phyloP scores from a whole-genome alignment of 2,329 filamentous ascomycete genomes.

The Parascedosporium putredinis region DNA sequence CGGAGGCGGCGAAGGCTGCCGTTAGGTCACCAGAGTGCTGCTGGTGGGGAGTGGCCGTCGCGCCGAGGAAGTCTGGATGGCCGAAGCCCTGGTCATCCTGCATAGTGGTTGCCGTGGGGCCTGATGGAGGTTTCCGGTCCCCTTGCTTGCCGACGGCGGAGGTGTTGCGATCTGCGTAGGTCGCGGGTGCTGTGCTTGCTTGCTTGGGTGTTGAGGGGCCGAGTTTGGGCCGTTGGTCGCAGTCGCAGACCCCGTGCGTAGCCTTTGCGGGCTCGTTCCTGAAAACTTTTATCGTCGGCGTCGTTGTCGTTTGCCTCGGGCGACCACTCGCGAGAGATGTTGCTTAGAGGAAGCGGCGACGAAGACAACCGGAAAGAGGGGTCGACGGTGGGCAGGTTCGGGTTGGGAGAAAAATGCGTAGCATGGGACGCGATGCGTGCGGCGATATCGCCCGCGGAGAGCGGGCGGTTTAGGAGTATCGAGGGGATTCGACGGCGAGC shows the following conservation, averaged over 20 bases:
- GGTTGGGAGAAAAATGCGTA: constrained; percentile 46
- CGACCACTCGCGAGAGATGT: constrained; percentile 17
- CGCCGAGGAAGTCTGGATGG: constrained; percentile 38
- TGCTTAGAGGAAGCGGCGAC: constrained; percentile 37
- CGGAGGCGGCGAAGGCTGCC: constrained; percentile 31
- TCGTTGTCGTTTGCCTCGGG: constrained; percentile 16
- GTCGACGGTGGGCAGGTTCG: constrained; percentile 48
- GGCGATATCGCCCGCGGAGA: constrained; percentile 39
- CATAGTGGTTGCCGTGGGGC: constrained; percentile 37
- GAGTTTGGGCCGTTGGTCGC: background rate
- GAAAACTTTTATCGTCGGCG: background rate
- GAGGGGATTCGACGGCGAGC: background rate
- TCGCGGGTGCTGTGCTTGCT: constrained; percentile 14
- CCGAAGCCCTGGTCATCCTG: constrained; percentile 46
- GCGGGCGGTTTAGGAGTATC: constrained; percentile 28
- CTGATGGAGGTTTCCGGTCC: constrained; percentile 41
- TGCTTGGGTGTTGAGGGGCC: constrained; percentile 21
- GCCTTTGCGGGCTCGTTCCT: constrained; percentile 30
- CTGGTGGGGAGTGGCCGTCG: constrained; percentile 26
- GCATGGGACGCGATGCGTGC: constrained; percentile 49
- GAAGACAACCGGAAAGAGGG: constrained; percentile 47
- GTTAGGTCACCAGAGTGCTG: constrained; percentile 35
- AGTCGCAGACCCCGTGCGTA: constrained; percentile 26
- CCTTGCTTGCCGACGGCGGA: constrained; percentile 46
- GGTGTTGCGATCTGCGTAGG: constrained; percentile 46